phyloP scores from a whole-genome alignment of 805 yeast species.

The Metschnikowia lachancei region DNA sequence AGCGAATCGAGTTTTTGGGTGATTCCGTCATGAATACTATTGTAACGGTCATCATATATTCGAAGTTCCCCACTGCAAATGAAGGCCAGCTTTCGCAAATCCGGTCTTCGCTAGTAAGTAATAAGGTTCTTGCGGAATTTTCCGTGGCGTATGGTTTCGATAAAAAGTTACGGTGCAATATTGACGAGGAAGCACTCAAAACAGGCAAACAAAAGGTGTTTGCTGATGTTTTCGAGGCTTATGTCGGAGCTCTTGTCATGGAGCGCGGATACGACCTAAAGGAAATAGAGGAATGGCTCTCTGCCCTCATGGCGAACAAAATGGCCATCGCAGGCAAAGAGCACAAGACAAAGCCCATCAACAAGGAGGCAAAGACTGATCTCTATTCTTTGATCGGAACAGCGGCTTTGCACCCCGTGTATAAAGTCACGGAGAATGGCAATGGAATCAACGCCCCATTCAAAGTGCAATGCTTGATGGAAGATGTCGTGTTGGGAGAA shows the following conservation, averaged over 20 bases:
- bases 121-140: slow-evolving; percentile 68
- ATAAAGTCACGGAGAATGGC: slow-evolving; percentile 47
- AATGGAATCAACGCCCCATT: slow-evolving; percentile 51
- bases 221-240: slow-evolving; percentile 94
- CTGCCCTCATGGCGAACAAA: slow-evolving; percentile 48
- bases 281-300: slow-evolving; percentile 57
- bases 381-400: slow-evolving; percentile 78
- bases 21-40: slow-evolving; percentile 77
- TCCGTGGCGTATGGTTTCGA: slow-evolving; percentile 67
- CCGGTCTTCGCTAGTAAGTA: slow-evolving; percentile 70
- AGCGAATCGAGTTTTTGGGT: slow-evolving; percentile 85
- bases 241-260: slow-evolving; percentile 76
- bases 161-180: slow-evolving; percentile 49
- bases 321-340: slow-evolving; percentile 32
- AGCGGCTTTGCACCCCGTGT: slow-evolving; percentile 61
- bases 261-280: slow-evolving; percentile 51
- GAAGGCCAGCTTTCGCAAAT: slow-evolving; percentile 80
- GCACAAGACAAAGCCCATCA: slow-evolving; percentile 39
- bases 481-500: slow-evolving; percentile 61
- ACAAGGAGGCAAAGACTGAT: slow-evolving; percentile 70
- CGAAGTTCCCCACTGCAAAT: slow-evolving; percentile 61
- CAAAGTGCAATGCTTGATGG: slow-evolving; percentile 64
- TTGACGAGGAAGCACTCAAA: slow-evolving; percentile 43
- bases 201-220: slow-evolving; percentile 64
- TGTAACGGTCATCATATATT: slow-evolving; percentile 66